Evolutionary conservation across 2,329 filamentous ascomycete genomes (phyloP), one percentile per base, ranked within the genome.

Genomic region (Escovopsis sp.): DNA sequence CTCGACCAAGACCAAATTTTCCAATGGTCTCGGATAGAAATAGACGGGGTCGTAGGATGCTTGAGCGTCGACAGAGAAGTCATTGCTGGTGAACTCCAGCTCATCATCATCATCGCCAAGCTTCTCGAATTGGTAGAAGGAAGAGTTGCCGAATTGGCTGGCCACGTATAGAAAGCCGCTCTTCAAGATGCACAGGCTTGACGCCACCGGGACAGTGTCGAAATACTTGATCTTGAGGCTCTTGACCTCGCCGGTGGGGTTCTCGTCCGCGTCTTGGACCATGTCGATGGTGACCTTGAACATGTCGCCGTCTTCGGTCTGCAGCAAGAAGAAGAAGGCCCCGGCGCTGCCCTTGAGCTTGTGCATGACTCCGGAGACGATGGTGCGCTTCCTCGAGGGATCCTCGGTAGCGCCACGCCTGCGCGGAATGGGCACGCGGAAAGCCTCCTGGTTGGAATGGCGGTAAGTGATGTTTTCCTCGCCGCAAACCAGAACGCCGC

Each of bases 281-380:
- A 95, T 89, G 48, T 95, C 87, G 45, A 98, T 79, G 1, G 82
- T 95, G 39, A 96, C 74, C 59, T 96, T 96, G 72, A 98, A 96
- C 7, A 98, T 69, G 59, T 98, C 93, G n/a, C 91, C 91, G 58
- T 98, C 93, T 44, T 98, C 91, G 1, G 84, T 87, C 58, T 99
- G 91, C 1, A 98, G 66, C 3, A 99, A 74, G 58, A 96, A 94
- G 68, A 98, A 99, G 65, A 98, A 98, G 2, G 88, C 87, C 25
- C 87, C 87, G 6, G 70, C 71, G 45, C 71, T 79, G 45, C 77
- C 76, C 53, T 91, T 89, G 58, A 95, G 80, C 60, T 93, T 94
- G 65, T 98, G 91, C 79, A 96, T 89, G n/a, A 94, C 87, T 39
- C 91, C 91, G 3, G 84, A 76, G 2, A 89, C 79, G 45, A 98